Base-by-base conservation (phyloP, 352 stramenopile genomes). In the Heterotrichella gracilis region DNA sequence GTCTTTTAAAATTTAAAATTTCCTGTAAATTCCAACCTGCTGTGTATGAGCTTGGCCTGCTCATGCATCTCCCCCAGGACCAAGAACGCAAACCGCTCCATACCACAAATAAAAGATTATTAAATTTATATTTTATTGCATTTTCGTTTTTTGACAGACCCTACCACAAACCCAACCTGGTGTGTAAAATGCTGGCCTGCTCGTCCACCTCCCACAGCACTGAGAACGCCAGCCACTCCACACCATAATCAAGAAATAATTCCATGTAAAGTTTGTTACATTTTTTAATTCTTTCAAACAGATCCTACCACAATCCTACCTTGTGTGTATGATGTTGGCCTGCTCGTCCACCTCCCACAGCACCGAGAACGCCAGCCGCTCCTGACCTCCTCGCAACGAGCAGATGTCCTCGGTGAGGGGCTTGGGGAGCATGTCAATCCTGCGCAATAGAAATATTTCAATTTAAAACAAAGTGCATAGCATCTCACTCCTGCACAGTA, bases 361-460 rank as follows among this genome's bases (percentile, higher is more conserved):
- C 9, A 88, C 82, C 25, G 75, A 81, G 74, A 89, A 88, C 21
- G 82, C 82, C 74, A 84, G 87, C 53, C 80, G 78, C 71, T 92
- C 84, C 40, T 87, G 81, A 72, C 81, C 82, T 2, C 76, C 77
- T 22, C 81, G 81, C 67, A 97, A 82, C 71, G 87, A 96, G 75
- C 91, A 98, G 17, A 99, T 77, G 73, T 96, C 92, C 25, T 89
- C 95, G 3, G 92, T 97, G 41, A 99, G 76, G 41, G 95, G 78
- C 23, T 81, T 82, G 0, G 92, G 92, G 19, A 99, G 77, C 92
- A 99, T 99, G 75, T 99, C 91, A 22, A 98, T 78, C 75, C 92
- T 84, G 32, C 88, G 86, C 67, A 97, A n/a, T n/a, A n/a, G n/a
- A n/a, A n/a, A n/a, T n/a, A n/a, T n/a, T 90, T n/a, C n/a, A n/a